A percentile compares a stretch with the other conserved stretches of the same genome.
Conservation (phyloP, 129 eudicot species). For the Tagetes erecta region DNA sequence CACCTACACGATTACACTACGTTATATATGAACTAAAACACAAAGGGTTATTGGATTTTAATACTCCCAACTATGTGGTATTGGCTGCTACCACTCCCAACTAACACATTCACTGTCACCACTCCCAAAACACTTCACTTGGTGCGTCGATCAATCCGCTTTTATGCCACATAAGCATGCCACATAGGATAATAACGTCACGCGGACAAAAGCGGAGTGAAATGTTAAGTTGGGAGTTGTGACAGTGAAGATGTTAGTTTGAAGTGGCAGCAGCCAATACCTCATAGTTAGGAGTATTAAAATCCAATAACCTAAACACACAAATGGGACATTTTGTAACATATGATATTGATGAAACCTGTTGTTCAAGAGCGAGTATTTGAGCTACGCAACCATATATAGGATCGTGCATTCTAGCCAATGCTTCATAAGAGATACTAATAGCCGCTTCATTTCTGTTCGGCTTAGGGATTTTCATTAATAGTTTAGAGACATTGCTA, state of each 20-base stretch:
- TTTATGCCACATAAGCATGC: too few relatives aligned
- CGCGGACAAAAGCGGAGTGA: too few relatives aligned
- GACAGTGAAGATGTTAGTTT: too few relatives aligned
- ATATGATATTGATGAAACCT: slow-evolving; percentile 40
- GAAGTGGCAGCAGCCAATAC: too few relatives aligned
- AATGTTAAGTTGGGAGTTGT: too few relatives aligned
- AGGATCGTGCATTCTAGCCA: slow-evolving; percentile 83
- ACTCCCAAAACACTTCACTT: too few relatives aligned
- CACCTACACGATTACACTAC: slow-evolving; percentile 44
- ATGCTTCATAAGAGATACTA: slow-evolving; percentile 69
- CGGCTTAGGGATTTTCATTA: slow-evolving; percentile 59
- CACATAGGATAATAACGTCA: too few relatives aligned
- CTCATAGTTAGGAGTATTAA: too few relatives aligned
- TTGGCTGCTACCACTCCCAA: too few relatives aligned
- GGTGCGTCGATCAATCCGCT: too few relatives aligned
- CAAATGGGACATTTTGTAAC: background rate
- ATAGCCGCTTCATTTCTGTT: slow-evolving; percentile 75
- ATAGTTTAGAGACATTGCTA: slow-evolving; percentile 75
- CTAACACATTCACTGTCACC: too few relatives aligned
- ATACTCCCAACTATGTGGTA: too few relatives aligned
- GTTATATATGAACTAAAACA: background rate
- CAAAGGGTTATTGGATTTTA: background rate
- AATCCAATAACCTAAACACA: background rate
- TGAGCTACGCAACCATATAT: slow-evolving; percentile 84
- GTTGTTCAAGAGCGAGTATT: slow-evolving; percentile 70